phyloP scores from a whole-genome alignment of 176 grass and related monocot genomes.

The Oropetium thomaeum region DNA sequence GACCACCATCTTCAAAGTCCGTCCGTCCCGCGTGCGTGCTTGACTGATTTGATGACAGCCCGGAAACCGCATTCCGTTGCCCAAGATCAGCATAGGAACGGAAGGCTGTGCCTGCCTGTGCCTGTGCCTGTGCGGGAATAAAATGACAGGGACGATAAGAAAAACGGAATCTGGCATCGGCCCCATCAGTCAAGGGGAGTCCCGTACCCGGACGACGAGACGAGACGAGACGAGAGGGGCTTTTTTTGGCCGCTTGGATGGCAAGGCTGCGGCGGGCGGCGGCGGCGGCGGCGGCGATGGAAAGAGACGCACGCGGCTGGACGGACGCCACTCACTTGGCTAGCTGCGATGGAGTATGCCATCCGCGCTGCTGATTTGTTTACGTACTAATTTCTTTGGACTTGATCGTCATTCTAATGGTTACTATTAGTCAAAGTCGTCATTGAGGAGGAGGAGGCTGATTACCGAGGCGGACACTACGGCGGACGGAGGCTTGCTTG shows the following conservation, averaged over 20 bases:
- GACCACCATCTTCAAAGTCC: background rate
- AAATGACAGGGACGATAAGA: background rate
- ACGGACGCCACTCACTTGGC: background rate
- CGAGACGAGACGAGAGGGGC: background rate
- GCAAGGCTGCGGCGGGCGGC: background rate
- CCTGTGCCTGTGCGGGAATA: no score
- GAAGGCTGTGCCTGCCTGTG: no score
- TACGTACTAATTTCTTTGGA: background rate
- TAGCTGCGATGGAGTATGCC: no score
- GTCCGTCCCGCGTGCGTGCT: background rate
- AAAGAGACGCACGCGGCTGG: background rate
- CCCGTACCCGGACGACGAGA: no score
- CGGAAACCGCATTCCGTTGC: background rate
- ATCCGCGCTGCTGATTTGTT: background rate
- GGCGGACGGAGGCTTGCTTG: no score
- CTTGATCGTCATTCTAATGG: no score
- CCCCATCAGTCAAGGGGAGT: background rate
- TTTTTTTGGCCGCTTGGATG: no score
- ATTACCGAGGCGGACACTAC: background rate
- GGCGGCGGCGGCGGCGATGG: background rate
- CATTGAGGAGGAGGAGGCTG: no score
- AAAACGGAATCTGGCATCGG: background rate
- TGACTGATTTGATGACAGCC: background rate
- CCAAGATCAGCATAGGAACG: no score
- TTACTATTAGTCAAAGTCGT: no score